These are phyloP conservation scores for Phytophthora vignae DNA, from an alignment of 352 stramenopile species.

Conservation along the genomic window DNA sequence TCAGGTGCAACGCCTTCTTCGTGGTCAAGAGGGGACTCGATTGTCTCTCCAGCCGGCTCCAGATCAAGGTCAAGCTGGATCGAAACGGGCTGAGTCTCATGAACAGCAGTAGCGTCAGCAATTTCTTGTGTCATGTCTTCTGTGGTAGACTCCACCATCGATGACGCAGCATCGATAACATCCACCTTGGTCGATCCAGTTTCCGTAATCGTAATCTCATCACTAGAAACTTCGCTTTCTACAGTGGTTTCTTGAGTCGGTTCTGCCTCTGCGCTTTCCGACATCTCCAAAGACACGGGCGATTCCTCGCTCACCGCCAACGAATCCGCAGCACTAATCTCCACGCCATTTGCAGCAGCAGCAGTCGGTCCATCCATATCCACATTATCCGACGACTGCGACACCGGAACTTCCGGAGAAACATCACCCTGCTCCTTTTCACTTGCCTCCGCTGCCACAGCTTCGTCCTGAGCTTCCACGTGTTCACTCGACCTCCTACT, in stretches of 20 bases:
- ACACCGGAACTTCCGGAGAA: not conserved
- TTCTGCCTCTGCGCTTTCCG: not conserved
- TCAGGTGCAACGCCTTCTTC: conserved; percentile 1
- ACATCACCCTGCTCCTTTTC: not conserved
- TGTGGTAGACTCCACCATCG: not conserved
- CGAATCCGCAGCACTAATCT: not conserved
- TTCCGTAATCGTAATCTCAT: not conserved
- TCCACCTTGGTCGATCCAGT: not conserved
- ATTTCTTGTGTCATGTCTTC: not conserved
- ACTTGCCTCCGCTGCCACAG: not conserved
- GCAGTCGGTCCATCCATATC: not conserved
- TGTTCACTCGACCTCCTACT: conserved; percentile 23
- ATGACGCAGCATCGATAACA: not conserved
- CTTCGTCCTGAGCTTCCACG: conserved; percentile 6
- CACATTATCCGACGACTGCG: conserved; percentile 8
- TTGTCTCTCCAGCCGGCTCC: not conserved
- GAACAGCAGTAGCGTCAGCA: not conserved
- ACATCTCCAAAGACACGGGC: not conserved
- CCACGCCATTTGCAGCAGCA: not conserved
- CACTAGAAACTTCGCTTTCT: not conserved
- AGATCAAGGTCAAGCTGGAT: conserved; percentile 21
- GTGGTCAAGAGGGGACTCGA: conserved; percentile 1
- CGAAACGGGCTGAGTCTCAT: conserved; percentile 11
- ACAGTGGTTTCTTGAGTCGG: not conserved
- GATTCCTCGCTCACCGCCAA: not conserved